Percentiles rank a stretch among this genome's conserved stretches.
Conservation (phyloP, 2,329 filamentous ascomycete genomes). For the Diaporthe sp. region DNA sequence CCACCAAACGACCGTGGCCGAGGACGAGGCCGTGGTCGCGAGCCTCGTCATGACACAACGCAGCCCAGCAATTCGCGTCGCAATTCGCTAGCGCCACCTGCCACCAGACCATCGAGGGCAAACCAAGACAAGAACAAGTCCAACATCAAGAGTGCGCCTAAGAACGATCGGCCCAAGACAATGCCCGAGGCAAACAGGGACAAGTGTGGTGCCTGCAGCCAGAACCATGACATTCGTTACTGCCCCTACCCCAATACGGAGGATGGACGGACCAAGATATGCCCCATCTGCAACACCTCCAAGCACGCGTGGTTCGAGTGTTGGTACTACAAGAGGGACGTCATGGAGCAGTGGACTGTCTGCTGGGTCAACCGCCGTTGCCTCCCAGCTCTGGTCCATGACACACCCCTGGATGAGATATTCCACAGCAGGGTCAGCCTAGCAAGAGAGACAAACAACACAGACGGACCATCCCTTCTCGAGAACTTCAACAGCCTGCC, state of each 20-base stretch:
- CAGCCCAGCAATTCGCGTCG: too few relatives aligned
- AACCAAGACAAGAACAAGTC: too few relatives aligned
- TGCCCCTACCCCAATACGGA: slow-evolving; percentile 3
- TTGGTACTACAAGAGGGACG: neutral
- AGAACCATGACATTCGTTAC: slow-evolving; percentile 1
- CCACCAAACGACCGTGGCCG: too few relatives aligned
- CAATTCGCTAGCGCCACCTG: too few relatives aligned
- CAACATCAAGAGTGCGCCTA: too few relatives aligned
- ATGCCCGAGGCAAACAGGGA: neutral
- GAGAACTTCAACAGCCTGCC: neutral
- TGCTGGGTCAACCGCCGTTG: neutral
- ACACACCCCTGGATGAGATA: neutral
- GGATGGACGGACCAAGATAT: neutral
- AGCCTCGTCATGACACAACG: too few relatives aligned
- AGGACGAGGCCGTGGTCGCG: too few relatives aligned
- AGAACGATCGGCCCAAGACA: too few relatives aligned
- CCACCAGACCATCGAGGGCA: too few relatives aligned
- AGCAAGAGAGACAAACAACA: neutral
- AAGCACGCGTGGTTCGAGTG: slow-evolving; percentile 1
- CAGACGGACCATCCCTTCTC: too few relatives aligned
- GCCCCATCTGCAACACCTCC: neutral
- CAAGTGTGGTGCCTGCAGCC: neutral
- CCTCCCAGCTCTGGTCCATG: neutral
- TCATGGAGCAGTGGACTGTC: neutral
- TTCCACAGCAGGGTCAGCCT: neutral